These are phyloP conservation scores for Rhizoclosmatium globosum DNA, from an alignment of 192 early-diverging fungal genomes.

Conservation along the genomic window DNA sequence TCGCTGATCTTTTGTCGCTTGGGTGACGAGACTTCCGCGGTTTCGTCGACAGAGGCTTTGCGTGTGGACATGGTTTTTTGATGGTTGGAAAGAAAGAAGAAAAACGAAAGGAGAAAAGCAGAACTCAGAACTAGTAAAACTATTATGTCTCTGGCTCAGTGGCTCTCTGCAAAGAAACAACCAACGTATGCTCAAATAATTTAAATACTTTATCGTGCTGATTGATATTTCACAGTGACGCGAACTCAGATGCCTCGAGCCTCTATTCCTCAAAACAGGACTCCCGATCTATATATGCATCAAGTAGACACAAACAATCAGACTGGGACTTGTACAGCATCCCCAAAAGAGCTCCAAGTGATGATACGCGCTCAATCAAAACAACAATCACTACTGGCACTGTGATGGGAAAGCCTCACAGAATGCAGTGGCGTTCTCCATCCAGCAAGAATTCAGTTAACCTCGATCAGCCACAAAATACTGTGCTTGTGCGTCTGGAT, in stretches of 20 bases:
- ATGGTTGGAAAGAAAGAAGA: not conserved
- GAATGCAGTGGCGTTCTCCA: slow-evolving; percentile 31
- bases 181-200: too few species aligned
- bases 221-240: too few species aligned
- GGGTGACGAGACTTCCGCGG: not conserved
- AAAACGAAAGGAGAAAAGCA: not conserved
- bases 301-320: not conserved
- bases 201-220: too few species aligned
- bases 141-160: not conserved
- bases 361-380: slow-evolving; percentile 22
- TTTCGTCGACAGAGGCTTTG: not conserved
- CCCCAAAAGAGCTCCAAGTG: not conserved
- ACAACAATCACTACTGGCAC: slow-evolving; percentile 28
- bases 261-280: not conserved
- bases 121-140: too few species aligned
- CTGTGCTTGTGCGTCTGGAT: not conserved
- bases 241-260: not conserved
- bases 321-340: not conserved
- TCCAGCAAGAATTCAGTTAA: slow-evolving; percentile 2
- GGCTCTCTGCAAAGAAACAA: not conserved
- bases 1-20: not conserved
- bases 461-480: not conserved
- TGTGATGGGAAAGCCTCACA: slow-evolving; percentile 25
- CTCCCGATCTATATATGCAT: not conserved
- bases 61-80: not conserved